phyloP scores from a whole-genome alignment of 768 basidiomycete genomes.

The Suillus decipiens region DNA sequence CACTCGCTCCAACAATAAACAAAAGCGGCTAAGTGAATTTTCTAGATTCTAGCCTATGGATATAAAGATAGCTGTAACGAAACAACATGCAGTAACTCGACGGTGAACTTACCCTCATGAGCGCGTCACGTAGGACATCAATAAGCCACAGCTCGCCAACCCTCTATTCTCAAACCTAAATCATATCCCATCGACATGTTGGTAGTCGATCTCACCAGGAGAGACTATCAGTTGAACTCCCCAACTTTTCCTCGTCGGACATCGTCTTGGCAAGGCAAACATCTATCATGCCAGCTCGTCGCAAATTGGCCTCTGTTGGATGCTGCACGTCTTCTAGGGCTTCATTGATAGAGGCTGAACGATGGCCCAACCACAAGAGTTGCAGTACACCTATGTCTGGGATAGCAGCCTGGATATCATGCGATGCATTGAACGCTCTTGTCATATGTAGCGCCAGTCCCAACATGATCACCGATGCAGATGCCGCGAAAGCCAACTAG shows the following conservation, averaged over 20 bases:
- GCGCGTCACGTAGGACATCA: neutral
- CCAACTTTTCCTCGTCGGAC: neutral
- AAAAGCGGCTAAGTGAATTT: too few relatives aligned
- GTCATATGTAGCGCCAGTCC: neutral
- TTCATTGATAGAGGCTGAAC: neutral
- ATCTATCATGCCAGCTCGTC: constrained; percentile 9
- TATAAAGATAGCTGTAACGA: too few relatives aligned
- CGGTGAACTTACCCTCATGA: too few relatives aligned
- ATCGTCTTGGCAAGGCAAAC: neutral
- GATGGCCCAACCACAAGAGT: constrained; percentile 11
- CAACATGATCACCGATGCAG: constrained; percentile 7
- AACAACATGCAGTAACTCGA: too few relatives aligned
- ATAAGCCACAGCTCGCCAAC: neutral
- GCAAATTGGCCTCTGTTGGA: constrained; percentile 9
- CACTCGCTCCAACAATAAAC: too few relatives aligned
- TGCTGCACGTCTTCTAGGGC: neutral
- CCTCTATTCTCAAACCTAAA: neutral
- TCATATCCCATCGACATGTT: neutral
- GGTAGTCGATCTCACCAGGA: neutral
- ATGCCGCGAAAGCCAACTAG: neutral
- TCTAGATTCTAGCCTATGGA: too few relatives aligned
- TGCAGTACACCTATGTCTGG: constrained; percentile 7
- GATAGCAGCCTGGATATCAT: neutral
- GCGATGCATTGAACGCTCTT: neutral
- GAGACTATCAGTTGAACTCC: neutral